Evolutionary conservation across 2,329 filamentous ascomycete genomes (phyloP).

Genomic region (Colletotrichum falcatum): DNA sequence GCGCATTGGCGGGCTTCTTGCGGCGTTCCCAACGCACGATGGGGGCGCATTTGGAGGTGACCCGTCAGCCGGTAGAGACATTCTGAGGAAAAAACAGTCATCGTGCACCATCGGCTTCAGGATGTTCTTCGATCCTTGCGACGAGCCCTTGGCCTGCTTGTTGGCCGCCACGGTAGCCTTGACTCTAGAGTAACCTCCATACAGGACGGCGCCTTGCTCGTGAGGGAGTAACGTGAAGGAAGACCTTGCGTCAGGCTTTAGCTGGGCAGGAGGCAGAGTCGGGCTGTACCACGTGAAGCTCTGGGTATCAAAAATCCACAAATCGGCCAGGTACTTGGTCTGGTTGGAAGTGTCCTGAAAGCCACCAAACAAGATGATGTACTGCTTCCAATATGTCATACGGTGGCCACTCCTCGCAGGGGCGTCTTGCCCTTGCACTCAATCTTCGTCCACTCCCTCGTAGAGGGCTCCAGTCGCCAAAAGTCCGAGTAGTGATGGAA

Average conservation of each 20-base stretch:
- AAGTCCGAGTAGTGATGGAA: conserved; percentile 99
- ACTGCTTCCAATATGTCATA: conserved; percentile 98
- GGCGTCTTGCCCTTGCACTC: conserved; percentile 84
- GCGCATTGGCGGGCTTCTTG: conserved; percentile 91
- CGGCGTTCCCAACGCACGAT: conserved; percentile 90
- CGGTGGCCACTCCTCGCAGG: conserved; percentile 91
- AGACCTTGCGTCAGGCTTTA: conserved; percentile 90
- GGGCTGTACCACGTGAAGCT: conserved; percentile 89
- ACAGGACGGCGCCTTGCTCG: conserved; percentile 89
- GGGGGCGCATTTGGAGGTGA: conserved; percentile 74
- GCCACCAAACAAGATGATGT: conserved; percentile 93
- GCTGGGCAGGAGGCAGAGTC: conserved; percentile 78
- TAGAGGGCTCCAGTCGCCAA: conserved; percentile 88
- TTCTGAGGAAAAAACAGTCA: conserved; percentile 92
- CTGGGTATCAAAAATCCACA: conserved; percentile 95
- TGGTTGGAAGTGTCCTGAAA: conserved; percentile 97
- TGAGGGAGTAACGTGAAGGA: conserved; percentile 94
- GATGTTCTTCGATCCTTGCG: conserved; percentile 75
- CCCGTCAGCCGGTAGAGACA: conserved; percentile 78
- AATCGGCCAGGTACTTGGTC: conserved; percentile 91
- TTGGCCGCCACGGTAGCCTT: conserved; percentile 74
- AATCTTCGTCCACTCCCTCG: conserved; percentile 90
- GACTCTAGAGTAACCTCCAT: conserved; percentile 92
- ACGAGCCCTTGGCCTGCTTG: conserved; percentile 73
- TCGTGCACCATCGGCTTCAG: conserved; percentile 91